phyloP scores from a whole-genome alignment of 2,329 filamentous ascomycete species.

The Apiospora pterosperma region DNA sequence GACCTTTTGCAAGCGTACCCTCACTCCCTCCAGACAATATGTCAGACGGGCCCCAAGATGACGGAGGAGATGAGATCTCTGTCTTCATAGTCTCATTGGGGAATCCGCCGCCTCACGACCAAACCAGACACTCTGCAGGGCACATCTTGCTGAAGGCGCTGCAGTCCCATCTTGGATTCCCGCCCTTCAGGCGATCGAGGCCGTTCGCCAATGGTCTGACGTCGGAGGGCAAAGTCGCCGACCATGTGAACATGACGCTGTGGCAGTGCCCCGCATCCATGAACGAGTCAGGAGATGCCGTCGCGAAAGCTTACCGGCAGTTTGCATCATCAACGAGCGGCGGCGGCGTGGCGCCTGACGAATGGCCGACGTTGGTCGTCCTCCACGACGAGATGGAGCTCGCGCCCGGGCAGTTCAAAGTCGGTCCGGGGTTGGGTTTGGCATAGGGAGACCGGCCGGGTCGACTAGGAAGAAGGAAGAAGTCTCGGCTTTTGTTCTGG shows the following conservation, averaged over 20 bases:
- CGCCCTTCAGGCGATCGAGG: constrained; percentile 3
- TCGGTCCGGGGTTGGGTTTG: constrained; percentile 7
- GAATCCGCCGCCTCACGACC: constrained; percentile 6
- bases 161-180: constrained; percentile 5
- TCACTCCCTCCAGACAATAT: neutral
- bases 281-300: constrained; percentile 6
- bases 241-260: constrained; percentile 1
- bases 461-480: neutral
- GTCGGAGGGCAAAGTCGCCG: constrained; percentile 1
- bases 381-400: constrained; percentile 11
- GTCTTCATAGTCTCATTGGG: constrained; percentile 10
- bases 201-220: constrained; percentile 1
- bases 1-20: neutral
- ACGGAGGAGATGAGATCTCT: neutral
- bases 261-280: constrained; percentile 8
- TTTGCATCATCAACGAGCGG: neutral
- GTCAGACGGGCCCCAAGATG: neutral
- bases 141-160: constrained; percentile 9
- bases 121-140: constrained; percentile 8
- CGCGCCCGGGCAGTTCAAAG: constrained; percentile 3
- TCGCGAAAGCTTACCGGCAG: constrained; percentile 7
- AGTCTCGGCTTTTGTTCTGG: constrained; percentile 8
- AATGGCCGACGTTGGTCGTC: constrained; percentile 6
- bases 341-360: neutral
- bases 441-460: constrained; percentile 7